Base-by-base conservation (phyloP, 495 filamentous ascomycete genomes). In the Talaromyces thailandensis region DNA sequence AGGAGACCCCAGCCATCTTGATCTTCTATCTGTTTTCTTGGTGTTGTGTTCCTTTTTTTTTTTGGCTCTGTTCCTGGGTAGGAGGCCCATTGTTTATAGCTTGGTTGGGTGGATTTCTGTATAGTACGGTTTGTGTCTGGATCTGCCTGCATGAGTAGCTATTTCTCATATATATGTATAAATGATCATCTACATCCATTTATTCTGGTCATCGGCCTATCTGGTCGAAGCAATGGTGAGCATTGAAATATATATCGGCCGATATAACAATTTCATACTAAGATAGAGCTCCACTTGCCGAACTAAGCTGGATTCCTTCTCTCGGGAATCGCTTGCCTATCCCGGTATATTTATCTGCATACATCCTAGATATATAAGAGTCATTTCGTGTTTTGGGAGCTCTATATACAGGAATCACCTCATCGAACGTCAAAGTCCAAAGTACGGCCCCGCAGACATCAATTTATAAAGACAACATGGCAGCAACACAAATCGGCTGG, bases 401-500 rank as follows among this genome's bases (percentile, higher is more conserved):
- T 16, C 14, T 40, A 40, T 40, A 40, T 12, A 16, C 3, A 40
- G 14, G 4, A 40, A 4, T 40, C 35, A 48, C 21, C n/a, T 48
- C n/a, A 21, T 21, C 7, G 12, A 2, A 55, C 51, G 8, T 28
- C 35, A 40, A 40, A 14, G 4, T 6, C 35, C 35, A 16, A n/a
- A 5, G 9, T 6, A 28, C 23, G 21, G 23, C 26, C 6, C 5
- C n/a, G n/a, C n/a, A n/a, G n/a, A 14, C 5, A 26, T 1, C 1
- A 26, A 24, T 14, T 28, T 25, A 16, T 7, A 26, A 16, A 25
- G n/a, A 57, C 11, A 61, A 25, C 37, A 61, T 61, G 43, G 43
- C 28, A 3, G 25, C 59, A 14, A 32, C 43, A 29, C 59, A 61
- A 52, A 61, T 61, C 43, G 59, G 59, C 43, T 61, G 59, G 59